Evolutionary conservation across 257 asterid species (phyloP).

Genomic region (Fraxinus excelsior): DNA sequence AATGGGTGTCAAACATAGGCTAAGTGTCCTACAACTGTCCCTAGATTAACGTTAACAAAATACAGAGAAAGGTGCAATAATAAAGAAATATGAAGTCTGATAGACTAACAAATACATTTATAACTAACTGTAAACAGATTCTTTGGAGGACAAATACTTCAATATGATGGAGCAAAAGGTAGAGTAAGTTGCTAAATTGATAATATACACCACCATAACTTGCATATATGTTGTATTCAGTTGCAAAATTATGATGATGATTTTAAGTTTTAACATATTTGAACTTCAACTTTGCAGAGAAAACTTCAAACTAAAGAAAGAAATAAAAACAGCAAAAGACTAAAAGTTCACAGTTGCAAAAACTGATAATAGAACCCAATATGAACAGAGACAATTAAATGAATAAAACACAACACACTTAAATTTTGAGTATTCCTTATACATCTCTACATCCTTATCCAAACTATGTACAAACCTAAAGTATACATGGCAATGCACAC

Average conservation of each 20-base stretch:
- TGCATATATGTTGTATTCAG: background rate
- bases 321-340: background rate
- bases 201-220: background rate
- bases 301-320: background rate
- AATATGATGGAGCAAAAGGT: background rate
- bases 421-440: background rate
- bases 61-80: background rate
- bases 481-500: background rate
- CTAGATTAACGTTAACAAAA: background rate
- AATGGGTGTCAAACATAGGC: no score
- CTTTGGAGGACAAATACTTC: background rate
- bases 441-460: background rate
- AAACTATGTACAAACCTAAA: background rate
- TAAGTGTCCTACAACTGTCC: constrained; percentile 10
- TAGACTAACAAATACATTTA: background rate
- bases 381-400: background rate
- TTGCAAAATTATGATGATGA: background rate
- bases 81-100: background rate
- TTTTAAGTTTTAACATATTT: background rate
- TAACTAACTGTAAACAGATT: background rate
- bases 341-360: background rate
- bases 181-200: background rate
- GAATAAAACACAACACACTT: background rate
- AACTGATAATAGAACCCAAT: background rate
- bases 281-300: background rate